A percentile compares a stretch with the other conserved stretches of the same genome.
These are phyloP conservation scores for Fraxinus dipetala DNA, from an alignment of 305 asterid genomes.

Conservation along the genomic window DNA sequence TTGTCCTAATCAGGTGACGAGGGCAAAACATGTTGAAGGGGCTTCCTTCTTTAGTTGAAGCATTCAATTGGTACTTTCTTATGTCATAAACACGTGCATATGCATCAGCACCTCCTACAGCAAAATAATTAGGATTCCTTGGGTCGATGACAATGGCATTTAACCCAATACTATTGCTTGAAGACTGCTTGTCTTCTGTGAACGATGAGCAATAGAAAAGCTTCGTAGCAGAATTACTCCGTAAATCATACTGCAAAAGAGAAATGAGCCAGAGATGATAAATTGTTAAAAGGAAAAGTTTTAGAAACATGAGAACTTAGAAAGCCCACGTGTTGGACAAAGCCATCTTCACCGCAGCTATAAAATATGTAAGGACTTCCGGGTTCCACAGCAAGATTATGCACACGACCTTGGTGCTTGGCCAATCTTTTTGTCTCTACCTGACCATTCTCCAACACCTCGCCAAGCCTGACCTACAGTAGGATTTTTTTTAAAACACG, in stretches of 20 bases:
- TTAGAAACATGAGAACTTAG: constrained; percentile 16
- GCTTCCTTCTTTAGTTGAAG: constrained; percentile 40
- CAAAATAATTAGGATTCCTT: constrained; percentile 69
- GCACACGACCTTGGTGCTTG: constrained; percentile 82
- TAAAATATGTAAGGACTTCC: constrained; percentile 78
- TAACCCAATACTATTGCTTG: constrained; percentile 44
- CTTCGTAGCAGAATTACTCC: constrained; percentile 61
- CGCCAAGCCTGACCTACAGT: constrained; percentile 74
- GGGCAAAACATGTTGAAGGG: constrained; percentile 60
- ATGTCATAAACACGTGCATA: constrained; percentile 77
- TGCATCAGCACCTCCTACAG: constrained; percentile 72
- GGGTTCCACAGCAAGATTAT: constrained; percentile 82
- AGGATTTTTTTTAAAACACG: constrained; percentile 5
- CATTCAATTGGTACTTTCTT: constrained; percentile 46
- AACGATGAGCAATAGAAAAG: constrained; percentile 59
- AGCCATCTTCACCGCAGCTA: constrained; percentile 88
- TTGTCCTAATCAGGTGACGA: constrained; percentile 45
- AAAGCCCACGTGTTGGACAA: constrained; percentile 66
- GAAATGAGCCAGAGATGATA: constrained; percentile 13
- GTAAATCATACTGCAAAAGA: constrained; percentile 72
- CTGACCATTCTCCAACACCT: constrained; percentile 57
- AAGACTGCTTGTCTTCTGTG: constrained; percentile 33
- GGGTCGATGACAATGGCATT: constrained; percentile 70
- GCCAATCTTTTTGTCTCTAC: constrained; percentile 65
- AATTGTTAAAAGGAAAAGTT: constrained; percentile 14